Evolutionary conservation across 129 eudicot genomes (phyloP), one percentile per base, ranked within the genome.

Genomic region (Erigeron canadensis): DNA sequence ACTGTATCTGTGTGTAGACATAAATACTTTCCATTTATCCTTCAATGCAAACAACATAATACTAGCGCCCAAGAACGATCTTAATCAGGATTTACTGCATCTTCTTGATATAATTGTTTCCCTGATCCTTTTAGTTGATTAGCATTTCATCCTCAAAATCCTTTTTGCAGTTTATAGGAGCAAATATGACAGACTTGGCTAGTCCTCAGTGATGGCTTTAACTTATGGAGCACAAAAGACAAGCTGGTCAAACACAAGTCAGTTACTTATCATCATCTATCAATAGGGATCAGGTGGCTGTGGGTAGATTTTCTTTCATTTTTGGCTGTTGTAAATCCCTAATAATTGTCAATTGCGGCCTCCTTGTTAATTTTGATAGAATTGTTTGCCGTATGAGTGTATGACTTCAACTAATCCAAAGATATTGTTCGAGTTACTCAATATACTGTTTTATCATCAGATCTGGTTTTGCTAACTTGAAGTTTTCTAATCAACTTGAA

Each of bases 141-240:
- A 65, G 57, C 64, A 13, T n/a, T 51, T 34, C 4, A 72, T 72
- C 6, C 34, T 44, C 61, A 45, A 46, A 60, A 62, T 60, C 21
- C 11, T 46, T 67, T 58, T 58, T 72, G 34, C 77, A 72, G 77
- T 72, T 72, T 60, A 72, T 44, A 59, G 69, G 77, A 72, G 69
- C 69, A 60, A 58, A 72, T 60, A 72, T 46, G 48, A 68, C 45
- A 58, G 75, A 58, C 43, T 55, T 15, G 58, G 56, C 41, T 37
- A 44, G 66, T 71, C 58, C 67, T 42, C 18, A 60, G 48, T 28
- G 55, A 58, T 42, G 42, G 67, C 56, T 60, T 57, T 67, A 46
- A 45, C 60, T 37, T n/a, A 42, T 42, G 53, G 47, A 59, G 59
- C 60, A 10, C 38, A 43, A 45, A 61, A 57, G 71, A 63, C 63